A percentile compares a stretch with the other conserved stretches of the same genome.
Conservation (phyloP, 1,284 basidiomycete genomes). For the Rhodotorula glutinis region DNA sequence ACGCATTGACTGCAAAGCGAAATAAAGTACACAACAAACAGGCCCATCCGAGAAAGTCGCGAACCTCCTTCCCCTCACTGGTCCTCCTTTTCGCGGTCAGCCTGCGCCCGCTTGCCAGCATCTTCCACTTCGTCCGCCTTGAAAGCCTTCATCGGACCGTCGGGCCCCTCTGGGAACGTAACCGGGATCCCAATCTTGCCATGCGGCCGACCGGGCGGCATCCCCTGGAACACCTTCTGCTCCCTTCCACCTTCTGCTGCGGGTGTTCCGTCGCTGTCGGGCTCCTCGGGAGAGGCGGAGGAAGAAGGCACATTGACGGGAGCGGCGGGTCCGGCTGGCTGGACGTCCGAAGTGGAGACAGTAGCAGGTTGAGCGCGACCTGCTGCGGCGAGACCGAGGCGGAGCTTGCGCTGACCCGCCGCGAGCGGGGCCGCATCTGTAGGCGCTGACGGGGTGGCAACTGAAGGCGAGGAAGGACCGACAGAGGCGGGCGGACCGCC, state of each 20-base stretch:
- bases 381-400: constrained; percentile 17
- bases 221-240: constrained; percentile 14
- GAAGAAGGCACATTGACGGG: neutral
- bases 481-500: neutral
- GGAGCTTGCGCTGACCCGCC: neutral
- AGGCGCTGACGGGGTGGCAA: neutral
- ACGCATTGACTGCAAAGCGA: too few species aligned
- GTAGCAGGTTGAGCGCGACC: neutral
- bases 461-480: too few species aligned
- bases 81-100: neutral
- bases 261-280: neutral
- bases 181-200: constrained; percentile 27
- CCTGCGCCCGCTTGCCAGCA: neutral
- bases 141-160: neutral
- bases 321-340: neutral
- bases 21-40: too few species aligned
- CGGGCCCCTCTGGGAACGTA: neutral
- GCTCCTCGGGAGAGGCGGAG: neutral
- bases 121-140: constrained; percentile 7
- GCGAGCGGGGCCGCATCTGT: neutral
- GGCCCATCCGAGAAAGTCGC: too few species aligned
- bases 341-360: neutral
- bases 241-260: neutral
- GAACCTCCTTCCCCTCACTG: neutral
- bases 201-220: constrained; percentile 9